Conservation (phyloP, 2,329 filamentous ascomycete genomes). For the Claviceps capensis region DNA sequence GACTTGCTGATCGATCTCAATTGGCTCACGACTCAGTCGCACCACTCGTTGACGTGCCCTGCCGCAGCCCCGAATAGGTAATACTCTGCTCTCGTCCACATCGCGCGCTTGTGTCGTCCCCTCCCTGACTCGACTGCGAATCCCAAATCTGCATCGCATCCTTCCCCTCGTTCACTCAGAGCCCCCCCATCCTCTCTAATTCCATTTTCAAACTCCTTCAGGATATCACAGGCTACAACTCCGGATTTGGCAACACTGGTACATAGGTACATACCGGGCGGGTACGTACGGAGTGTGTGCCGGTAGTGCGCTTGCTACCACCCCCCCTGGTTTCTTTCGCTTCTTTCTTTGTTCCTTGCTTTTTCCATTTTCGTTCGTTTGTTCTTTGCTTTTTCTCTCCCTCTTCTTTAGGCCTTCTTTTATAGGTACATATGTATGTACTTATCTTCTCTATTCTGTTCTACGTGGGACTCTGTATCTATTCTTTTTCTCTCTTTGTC, state of each 20-base stretch:
- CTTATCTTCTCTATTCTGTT: too few relatives aligned
- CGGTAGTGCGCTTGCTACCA: not conserved
- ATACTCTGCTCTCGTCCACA: too few relatives aligned
- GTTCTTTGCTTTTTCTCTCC: not conserved
- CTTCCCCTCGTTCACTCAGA: not conserved
- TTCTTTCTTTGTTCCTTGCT: not conserved
- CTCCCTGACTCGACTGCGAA: too few relatives aligned
- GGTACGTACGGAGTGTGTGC: too few relatives aligned
- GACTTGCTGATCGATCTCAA: not conserved
- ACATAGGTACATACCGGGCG: too few relatives aligned
- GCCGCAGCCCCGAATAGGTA: not conserved
- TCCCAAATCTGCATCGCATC: not conserved
- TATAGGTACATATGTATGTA: not conserved
- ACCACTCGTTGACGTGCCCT: too few relatives aligned
- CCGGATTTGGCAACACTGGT: not conserved
- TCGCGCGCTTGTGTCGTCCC: too few relatives aligned
- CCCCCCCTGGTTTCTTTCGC: not conserved
- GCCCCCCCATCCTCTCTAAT: not conserved
- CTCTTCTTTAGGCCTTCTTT: not conserved
- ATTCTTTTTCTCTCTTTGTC: not conserved
- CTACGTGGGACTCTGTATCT: too few relatives aligned
- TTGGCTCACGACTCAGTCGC: not conserved
- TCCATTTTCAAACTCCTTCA: not conserved
- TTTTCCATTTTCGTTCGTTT: not conserved
- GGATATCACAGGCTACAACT: slow-evolving; percentile 9